Evolutionary conservation across 768 basidiomycete genomes (phyloP), one percentile per base, ranked within the genome.

Genomic region (Auricularia sp.): DNA sequence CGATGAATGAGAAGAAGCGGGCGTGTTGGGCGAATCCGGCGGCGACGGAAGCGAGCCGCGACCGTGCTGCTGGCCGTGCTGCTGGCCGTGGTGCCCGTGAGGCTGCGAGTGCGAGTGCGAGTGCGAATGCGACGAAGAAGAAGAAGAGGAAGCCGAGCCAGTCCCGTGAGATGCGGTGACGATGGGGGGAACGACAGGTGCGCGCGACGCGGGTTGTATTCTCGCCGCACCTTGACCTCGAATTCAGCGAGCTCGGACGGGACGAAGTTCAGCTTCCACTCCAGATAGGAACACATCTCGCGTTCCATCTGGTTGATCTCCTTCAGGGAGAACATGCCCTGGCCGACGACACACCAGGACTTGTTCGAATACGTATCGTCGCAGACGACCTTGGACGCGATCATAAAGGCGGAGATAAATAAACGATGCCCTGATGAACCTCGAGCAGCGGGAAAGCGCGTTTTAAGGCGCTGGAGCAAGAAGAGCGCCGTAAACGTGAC

Each of bases 251-350:
- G 70, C 67, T 77, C 75, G 43, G 73, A 68, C 23, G 71, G 73
- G 6, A 68, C 68, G 54, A 77, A 71, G 66, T 77, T 76, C 67
- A 79, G 67, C 64, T 75, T 72, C 94, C 93, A 98, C 73, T 96
- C 94, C 54, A 99, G 78, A 71, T 98, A 99, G 16, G 84, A 82
- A 67, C 87, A 93, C 87, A 97, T 93, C 76, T 95, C 93, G 33
- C 92, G 79, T 78, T 95, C 93, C 93, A 95, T 94, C 80, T 95
- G 93, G 75, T 97, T 97, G 71, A 97, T 65, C 43, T 66, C 68
- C 11, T 34, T 23, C 73, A 76, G 64, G 79, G 70, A 7, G 68
- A 79, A 79, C 70, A 78, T 75, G 67, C 74, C 75, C 66, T 79
- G 77, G 35, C 76, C 78, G 62, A 79, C 78, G 47, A 79, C 74